Evolutionary conservation across 305 asterid genomes (phyloP).

Genomic region (Nicotiana rustica): DNA sequence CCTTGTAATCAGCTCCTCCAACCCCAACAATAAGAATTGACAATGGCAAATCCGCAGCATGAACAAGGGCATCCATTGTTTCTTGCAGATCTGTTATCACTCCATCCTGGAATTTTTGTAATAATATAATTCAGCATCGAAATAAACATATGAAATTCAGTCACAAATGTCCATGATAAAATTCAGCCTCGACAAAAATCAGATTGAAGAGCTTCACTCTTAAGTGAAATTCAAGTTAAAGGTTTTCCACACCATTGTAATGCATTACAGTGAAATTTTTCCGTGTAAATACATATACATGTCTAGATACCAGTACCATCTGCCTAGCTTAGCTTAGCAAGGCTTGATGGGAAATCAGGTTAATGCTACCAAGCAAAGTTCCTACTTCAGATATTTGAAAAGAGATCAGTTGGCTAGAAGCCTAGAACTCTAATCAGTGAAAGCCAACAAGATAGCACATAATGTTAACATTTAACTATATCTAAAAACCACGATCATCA

Average conservation of each 20-base stretch:
- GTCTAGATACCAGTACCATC: background rate
- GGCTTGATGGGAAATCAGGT: background rate
- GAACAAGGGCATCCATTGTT: slow-evolving; percentile 92
- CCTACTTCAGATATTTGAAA: background rate
- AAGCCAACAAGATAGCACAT: background rate
- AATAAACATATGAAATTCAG: background rate
- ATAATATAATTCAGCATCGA: slow-evolving; percentile 8
- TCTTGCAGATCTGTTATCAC: slow-evolving; percentile 98
- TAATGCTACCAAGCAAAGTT: slow-evolving; percentile 28
- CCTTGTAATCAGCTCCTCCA: slow-evolving; percentile 98
- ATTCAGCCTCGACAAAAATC: slow-evolving; percentile 14
- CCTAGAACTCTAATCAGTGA: slow-evolving; percentile 10
- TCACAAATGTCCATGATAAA: background rate
- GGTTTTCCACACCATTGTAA: slow-evolving; percentile 8
- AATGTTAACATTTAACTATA: background rate
- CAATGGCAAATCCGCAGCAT: slow-evolving; percentile 93
- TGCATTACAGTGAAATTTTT: background rate
- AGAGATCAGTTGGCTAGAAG: slow-evolving; percentile 9
- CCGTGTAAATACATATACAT: background rate
- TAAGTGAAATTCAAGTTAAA: slow-evolving; percentile 11
- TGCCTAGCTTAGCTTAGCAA: background rate
- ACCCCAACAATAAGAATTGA: slow-evolving; percentile 96
- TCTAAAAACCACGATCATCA: background rate
- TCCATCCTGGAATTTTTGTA: slow-evolving; percentile 69
- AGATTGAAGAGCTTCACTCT: background rate